A percentile compares a stretch with the other conserved stretches of the same genome.
Evolutionary conservation across 163 green algal genomes (phyloP).

Genomic region (Chlorella variabilis): DNA sequence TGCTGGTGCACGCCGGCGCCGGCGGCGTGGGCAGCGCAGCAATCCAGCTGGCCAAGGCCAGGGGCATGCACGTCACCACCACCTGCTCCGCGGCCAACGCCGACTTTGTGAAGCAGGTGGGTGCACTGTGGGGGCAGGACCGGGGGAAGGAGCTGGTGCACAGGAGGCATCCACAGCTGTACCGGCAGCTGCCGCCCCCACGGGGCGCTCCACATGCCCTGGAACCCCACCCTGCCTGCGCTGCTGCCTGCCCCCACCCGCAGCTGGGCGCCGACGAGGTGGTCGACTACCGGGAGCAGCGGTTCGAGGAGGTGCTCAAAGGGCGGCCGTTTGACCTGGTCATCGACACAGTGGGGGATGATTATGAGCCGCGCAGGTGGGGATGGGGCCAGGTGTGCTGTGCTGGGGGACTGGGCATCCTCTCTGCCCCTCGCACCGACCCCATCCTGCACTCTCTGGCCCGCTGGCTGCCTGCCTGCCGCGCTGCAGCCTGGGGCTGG

Average conservation of each 20-base stretch:
- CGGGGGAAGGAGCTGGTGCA: too few relatives aligned
- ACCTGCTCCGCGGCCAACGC: slow-evolving; percentile 60
- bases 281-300: slow-evolving; percentile 50
- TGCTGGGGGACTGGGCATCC: too few relatives aligned
- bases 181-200: background rate
- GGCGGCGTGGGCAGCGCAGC: slow-evolving; percentile 61
- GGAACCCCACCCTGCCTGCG: too few relatives aligned
- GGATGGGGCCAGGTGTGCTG: background rate
- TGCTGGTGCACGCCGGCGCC: slow-evolving; percentile 60
- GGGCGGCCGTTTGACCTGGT: slow-evolving; percentile 27
- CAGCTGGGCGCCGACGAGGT: slow-evolving; percentile 53
- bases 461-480: background rate
- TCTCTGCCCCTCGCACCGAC: background rate
- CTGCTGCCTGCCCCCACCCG: background rate
- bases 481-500: background rate
- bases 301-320: slow-evolving; percentile 35
- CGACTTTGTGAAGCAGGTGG: slow-evolving; percentile 52
- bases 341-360: slow-evolving; percentile 31
- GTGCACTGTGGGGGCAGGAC: background rate
- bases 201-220: background rate
- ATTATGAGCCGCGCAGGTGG: slow-evolving; percentile 27
- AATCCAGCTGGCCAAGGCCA: slow-evolving; percentile 61
- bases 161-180: background rate
- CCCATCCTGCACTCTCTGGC: background rate
- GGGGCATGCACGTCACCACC: slow-evolving; percentile 56